phyloP scores from a whole-genome alignment of 73 alveolate genomes.

The Symbiodinium pilosum region DNA sequence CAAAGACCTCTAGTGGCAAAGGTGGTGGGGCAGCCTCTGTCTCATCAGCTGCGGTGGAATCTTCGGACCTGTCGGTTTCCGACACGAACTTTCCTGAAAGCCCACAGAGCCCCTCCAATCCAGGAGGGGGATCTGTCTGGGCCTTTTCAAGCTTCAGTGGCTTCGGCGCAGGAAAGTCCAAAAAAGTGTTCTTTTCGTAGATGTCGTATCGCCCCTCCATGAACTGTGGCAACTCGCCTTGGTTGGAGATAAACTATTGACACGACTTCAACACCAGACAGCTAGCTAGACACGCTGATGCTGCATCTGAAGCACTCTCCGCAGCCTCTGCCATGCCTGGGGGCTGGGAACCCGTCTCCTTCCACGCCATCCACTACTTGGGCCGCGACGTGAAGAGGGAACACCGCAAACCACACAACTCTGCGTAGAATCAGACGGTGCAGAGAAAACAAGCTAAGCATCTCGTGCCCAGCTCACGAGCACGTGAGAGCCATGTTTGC shows the following conservation, averaged over 20 bases:
- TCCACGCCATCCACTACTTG: conserved; percentile 1
- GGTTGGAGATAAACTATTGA: background rate
- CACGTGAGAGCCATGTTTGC: no score
- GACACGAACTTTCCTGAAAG: conserved; percentile 63
- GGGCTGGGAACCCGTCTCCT: background rate
- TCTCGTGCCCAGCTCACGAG: no score
- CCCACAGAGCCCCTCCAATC: conserved; percentile 78
- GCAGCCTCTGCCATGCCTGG: conserved; percentile 11
- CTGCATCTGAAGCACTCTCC: background rate
- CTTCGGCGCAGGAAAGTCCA: conserved; percentile 85
- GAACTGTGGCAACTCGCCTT: conserved; percentile 75
- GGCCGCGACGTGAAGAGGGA: no score
- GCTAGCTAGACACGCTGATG: background rate
- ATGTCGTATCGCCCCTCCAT: conserved; percentile 84
- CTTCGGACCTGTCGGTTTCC: conserved; percentile 75
- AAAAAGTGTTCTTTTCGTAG: conserved; percentile 74
- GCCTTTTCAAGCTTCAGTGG: conserved; percentile 76
- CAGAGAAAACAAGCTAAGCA: background rate
- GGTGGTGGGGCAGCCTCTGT: conserved; percentile 81
- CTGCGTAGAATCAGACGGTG: no score
- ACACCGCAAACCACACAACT: no score
- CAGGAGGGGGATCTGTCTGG: conserved; percentile 92
- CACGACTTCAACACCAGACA: background rate
- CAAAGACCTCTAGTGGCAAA: conserved; percentile 64
- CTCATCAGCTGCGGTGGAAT: conserved; percentile 86